These are phyloP conservation scores for Cryphonectria japonica DNA, from an alignment of 2,329 filamentous ascomycete species.

Conservation along the genomic window DNA sequence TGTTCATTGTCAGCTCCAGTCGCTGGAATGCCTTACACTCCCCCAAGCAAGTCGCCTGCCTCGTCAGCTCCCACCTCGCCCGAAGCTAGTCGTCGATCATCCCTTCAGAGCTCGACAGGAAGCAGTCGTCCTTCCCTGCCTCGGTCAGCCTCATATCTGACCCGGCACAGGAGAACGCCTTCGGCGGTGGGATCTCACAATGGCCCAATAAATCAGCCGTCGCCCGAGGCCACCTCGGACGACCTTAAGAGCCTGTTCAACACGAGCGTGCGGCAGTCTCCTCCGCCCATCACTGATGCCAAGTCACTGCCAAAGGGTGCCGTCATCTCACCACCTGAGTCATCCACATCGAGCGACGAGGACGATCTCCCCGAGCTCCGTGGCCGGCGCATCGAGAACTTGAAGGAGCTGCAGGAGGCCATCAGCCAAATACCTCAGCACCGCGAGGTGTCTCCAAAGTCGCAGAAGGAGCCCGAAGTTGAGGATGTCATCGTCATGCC, in stretches of 20 bases:
- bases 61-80: slow-evolving; percentile 62
- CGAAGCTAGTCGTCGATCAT: slow-evolving; percentile 61
- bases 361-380: slow-evolving; percentile 60
- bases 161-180: slow-evolving; percentile 63
- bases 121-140: slow-evolving; percentile 58
- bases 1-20: slow-evolving; percentile 30
- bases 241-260: slow-evolving; percentile 52
- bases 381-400: slow-evolving; percentile 54
- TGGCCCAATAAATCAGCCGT: slow-evolving; percentile 45
- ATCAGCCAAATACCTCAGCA: slow-evolving; percentile 78
- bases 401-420: slow-evolving; percentile 77
- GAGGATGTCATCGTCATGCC: slow-evolving; percentile 42
- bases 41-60: slow-evolving; percentile 70
- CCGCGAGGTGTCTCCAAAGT: slow-evolving; percentile 59
- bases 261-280: slow-evolving; percentile 77
- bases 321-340: slow-evolving; percentile 90
- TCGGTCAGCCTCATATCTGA: slow-evolving; percentile 68
- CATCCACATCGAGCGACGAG: slow-evolving; percentile 80
- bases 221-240: slow-evolving; percentile 55
- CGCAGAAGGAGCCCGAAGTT: slow-evolving; percentile 33
- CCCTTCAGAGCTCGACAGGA: slow-evolving; percentile 49
- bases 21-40: slow-evolving; percentile 82
- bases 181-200: slow-evolving; percentile 44
- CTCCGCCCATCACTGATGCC: slow-evolving; percentile 75
- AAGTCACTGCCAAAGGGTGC: slow-evolving; percentile 78